Evolutionary conservation across 2,329 filamentous ascomycete genomes (phyloP).

Genomic region (Fusarium sp.): DNA sequence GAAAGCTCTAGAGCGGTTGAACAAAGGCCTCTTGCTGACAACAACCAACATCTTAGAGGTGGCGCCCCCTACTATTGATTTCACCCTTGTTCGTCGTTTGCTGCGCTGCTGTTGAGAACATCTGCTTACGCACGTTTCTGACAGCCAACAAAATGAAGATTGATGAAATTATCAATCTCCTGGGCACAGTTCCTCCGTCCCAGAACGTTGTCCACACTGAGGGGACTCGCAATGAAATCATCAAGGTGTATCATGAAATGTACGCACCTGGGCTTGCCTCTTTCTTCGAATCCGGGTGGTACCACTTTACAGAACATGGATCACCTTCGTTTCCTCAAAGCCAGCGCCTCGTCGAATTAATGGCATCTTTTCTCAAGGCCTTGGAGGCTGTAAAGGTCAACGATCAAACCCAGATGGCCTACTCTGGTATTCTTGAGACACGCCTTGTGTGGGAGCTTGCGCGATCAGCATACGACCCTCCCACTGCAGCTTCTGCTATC

Average conservation of each 20-base stretch:
- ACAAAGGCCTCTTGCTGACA: slow-evolving; percentile 45
- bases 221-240: slow-evolving; percentile 71
- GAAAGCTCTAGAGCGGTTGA: slow-evolving; percentile 43
- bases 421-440: slow-evolving; percentile 66
- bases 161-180: slow-evolving; percentile 74
- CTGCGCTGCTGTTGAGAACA: slow-evolving; percentile 44
- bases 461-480: slow-evolving; percentile 57
- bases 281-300: slow-evolving; percentile 88
- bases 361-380: slow-evolving; percentile 71
- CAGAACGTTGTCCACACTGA: slow-evolving; percentile 63
- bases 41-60: slow-evolving; percentile 61
- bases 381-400: slow-evolving; percentile 61
- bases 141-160: slow-evolving; percentile 70
- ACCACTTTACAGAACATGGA: slow-evolving; percentile 62
- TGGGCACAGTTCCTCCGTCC: slow-evolving; percentile 69
- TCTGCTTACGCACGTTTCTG: slow-evolving; percentile 47
- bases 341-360: slow-evolving; percentile 70
- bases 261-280: slow-evolving; percentile 79
- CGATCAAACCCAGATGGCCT: slow-evolving; percentile 63
- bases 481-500: slow-evolving; percentile 47
- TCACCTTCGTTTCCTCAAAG: slow-evolving; percentile 62
- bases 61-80: slow-evolving; percentile 55
- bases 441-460: slow-evolving; percentile 70
- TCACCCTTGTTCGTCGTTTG: slow-evolving; percentile 44
- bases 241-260: slow-evolving; percentile 76